Base-by-base conservation (phyloP, 768 basidiomycete species). In the Tricholoma furcatifolium region DNA sequence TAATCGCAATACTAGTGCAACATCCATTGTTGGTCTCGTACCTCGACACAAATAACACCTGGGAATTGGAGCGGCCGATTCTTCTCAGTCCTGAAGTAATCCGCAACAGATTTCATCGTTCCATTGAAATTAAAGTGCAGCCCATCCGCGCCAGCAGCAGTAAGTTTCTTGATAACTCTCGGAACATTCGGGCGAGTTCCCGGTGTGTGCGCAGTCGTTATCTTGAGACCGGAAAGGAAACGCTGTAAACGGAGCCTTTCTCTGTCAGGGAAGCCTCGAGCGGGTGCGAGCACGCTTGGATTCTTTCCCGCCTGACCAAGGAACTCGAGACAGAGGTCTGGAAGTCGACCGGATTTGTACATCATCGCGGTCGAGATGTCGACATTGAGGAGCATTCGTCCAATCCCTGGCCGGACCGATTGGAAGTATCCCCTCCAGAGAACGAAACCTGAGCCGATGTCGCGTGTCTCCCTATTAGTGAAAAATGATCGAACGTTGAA, bases 351-450 rank as follows among this genome's bases (percentile, higher is more conserved):
- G 0, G 78, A 68, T 59, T 80, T 81, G 63, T 85, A 91, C 85
- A 92, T 88, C 23, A 83, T 78, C 0, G 84, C 89, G 0, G 88
- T 88, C 0, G 84, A 82, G 43, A 90, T 87, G 55, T 92, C 90
- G 57, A 92, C 76, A 53, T 91, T 92, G 58, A 91, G 72, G 23
- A 90, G 65, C 60, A 92, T 78, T 0, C 71, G 70, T 0, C 82
- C 82, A 15, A 83, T 75, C 0, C 79, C 80, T 3, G 89, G 88
- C 18, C 90, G 76, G 11, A 90, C 77, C 0, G 85, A 87, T 63
- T 91, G 90, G 68, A 92, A 91, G 50, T 87, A 90, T 0, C 90
- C 90, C 3, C 89, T 76, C 88, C 88, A 88, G 0, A 90, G 74
- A 12, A 82, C 77, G 3, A 92, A 74, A 0, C 91, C 89, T 0